Percentiles rank a stretch among this genome's conserved stretches.
These are phyloP conservation scores for Ogataea methanolica DNA, from an alignment of 805 yeast species.

Conservation along the genomic window DNA sequence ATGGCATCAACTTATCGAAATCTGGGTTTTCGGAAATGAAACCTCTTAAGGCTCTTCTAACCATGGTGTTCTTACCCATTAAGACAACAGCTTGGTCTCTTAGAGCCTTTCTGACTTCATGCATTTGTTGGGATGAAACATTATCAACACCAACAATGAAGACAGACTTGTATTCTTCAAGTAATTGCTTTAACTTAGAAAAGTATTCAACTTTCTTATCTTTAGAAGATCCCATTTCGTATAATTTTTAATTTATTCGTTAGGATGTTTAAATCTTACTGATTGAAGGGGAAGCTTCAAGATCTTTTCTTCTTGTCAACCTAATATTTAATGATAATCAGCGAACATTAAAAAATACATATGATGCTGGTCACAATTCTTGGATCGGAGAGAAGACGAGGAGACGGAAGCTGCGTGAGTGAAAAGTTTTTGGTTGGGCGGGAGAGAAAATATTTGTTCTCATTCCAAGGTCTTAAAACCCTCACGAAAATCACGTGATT, in stretches of 20 bases:
- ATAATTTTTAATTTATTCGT: slow-evolving; percentile 45
- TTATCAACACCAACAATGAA: slow-evolving; percentile 99
- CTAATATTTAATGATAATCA: neutral
- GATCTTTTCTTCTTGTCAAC: too few species aligned
- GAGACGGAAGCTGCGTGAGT: too few species aligned
- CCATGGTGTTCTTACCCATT: slow-evolving; percentile 99
- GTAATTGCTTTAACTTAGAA: slow-evolving; percentile 87
- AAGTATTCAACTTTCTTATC: slow-evolving; percentile 97
- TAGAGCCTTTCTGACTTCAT: slow-evolving; percentile 95
- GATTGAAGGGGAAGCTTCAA: neutral
- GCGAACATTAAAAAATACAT: neutral
- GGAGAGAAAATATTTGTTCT: too few species aligned
- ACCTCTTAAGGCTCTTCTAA: slow-evolving; percentile 98
- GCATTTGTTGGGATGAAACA: slow-evolving; percentile 99
- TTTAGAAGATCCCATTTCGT: slow-evolving; percentile 99
- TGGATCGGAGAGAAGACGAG: neutral
- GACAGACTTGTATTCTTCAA: slow-evolving; percentile 96
- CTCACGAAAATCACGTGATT: too few species aligned
- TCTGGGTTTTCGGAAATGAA: slow-evolving; percentile 93
- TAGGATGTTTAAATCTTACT: slow-evolving; percentile 85
- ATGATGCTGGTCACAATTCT: neutral
- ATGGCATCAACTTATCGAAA: slow-evolving; percentile 90
- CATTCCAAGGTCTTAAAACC: too few species aligned
- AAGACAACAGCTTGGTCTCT: slow-evolving; percentile 93
- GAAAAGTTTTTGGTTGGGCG: too few species aligned